A percentile compares a stretch with the other conserved stretches of the same genome.
Evolutionary conservation across 495 filamentous ascomycete species (phyloP).

Genomic region (Cetradonia linearis): DNA sequence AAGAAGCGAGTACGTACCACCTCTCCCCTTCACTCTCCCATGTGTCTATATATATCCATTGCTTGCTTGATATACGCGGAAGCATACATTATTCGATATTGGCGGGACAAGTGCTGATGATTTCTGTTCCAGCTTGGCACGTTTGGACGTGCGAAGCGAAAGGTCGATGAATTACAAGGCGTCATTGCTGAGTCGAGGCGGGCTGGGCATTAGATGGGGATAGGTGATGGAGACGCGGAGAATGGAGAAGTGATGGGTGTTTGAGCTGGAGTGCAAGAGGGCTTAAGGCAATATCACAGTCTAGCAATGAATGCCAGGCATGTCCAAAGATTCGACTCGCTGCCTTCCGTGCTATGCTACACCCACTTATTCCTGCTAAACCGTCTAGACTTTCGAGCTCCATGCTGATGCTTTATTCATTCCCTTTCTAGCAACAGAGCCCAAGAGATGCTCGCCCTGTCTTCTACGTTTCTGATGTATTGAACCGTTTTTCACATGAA

Average conservation of each 20-base stretch:
- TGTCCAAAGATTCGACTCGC: neutral
- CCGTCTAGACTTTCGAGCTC: neutral
- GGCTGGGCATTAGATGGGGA: constrained; percentile 55
- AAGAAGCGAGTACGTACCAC: constrained; percentile 83
- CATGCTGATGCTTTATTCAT: neutral
- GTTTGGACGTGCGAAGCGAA: constrained; percentile 92
- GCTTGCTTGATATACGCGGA: neutral
- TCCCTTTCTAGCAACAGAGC: neutral
- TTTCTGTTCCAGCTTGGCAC: constrained; percentile 66
- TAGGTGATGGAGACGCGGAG: neutral
- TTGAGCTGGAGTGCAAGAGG: neutral
- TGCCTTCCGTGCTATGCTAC: neutral
- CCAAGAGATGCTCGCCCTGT: neutral
- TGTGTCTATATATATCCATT: neutral
- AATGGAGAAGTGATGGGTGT: neutral
- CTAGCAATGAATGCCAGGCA: neutral
- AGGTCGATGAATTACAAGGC: constrained; percentile 96
- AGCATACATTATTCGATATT: neutral
- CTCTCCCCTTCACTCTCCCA: neutral
- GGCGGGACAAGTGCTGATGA: neutral
- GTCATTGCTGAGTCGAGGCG: constrained; percentile 95
- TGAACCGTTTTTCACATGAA: neutral
- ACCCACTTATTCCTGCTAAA: neutral
- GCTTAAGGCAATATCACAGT: neutral
- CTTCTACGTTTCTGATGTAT: neutral